phyloP scores from a whole-genome alignment of 2,329 filamentous ascomycete species.

The Lachnellula hyalina region DNA sequence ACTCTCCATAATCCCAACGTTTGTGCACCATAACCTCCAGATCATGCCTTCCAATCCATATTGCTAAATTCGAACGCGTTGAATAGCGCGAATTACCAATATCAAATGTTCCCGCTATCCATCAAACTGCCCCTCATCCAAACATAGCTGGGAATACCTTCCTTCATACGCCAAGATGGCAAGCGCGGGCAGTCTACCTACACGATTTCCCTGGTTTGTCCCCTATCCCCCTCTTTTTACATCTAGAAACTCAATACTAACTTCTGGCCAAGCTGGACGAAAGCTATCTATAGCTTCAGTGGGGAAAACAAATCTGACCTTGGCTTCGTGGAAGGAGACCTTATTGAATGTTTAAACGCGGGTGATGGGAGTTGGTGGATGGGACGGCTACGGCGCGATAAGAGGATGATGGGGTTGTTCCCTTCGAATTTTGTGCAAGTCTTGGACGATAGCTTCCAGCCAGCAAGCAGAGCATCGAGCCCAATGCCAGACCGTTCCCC shows the following conservation, averaged over 20 bases:
- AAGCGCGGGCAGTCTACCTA: no score
- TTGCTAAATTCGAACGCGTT: no score
- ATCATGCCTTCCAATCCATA: no score
- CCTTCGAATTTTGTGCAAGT: conserved; percentile 97
- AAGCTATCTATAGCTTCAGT: conserved; percentile 89
- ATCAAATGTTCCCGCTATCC: no score
- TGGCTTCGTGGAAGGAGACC: conserved; percentile 93
- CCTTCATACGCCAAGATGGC: no score
- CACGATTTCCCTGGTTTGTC: no score
- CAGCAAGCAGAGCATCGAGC: conserved; percentile 58
- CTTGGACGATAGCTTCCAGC: conserved; percentile 77
- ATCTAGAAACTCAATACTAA: not conserved
- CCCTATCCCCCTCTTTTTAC: no score
- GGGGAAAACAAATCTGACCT: conserved; percentile 93
- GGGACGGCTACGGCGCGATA: conserved; percentile 82
- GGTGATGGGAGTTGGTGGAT: conserved; percentile 99
- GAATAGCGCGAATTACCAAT: no score
- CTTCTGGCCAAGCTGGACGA: conserved; percentile 71
- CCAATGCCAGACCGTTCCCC: conserved; percentile 35
- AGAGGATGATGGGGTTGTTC: conserved; percentile 85
- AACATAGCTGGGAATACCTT: no score
- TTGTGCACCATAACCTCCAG: no score
- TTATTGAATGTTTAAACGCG: conserved; percentile 97
- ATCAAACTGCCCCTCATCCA: no score
- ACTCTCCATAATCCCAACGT: no score